Base-by-base conservation (phyloP, 495 filamentous ascomycete species). In the Trichoderma asperelloides region DNA sequence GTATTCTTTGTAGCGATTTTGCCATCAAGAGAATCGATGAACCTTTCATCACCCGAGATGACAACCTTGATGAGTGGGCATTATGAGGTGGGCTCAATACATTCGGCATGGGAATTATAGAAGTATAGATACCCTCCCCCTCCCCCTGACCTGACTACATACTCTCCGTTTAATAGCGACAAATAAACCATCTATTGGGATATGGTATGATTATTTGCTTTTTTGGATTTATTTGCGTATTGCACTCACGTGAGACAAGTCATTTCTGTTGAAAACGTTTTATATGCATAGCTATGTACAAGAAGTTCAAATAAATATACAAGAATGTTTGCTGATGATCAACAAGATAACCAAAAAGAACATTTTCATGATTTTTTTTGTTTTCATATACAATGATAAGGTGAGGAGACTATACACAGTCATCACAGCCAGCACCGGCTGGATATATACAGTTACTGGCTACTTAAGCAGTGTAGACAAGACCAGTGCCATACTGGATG, bases 21-120 rank as follows among this genome's bases (percentile, higher is more conserved):
- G 95, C 93, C 2, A 93, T 98, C 70, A 93, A 90, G 79, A 82
- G 88, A 68, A 92, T 98, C 47, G 92, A 97, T 69, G 92, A 96
- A 77, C 92, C 95, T 2, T 98, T 98, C 75, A 83, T 97, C 25
- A 80, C 80, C 16, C 76, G 84, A 4, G 81, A 80, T 8, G 93
- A 97, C 68, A 83, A 91, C 71, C 77, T 75, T 66, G 85, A 88
- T 63, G 95, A 96, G 70, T 98, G 95, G 95, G 87, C 87, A 64
- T 76, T 97, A 63, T 96, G 78, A 77, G 23, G 55, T 30, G 55
- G 55, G 21, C 55, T 28, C 27, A 18, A 60, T 27, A 15, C 27
- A 60, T 21, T 60, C 23, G 49, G 23, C 13, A 13, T 18, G 55
- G 55, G 21, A 27, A 28, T 9, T 60, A 60, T 60, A 60, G 55